Base-by-base conservation (phyloP, 2,329 filamentous ascomycete genomes). In the Macrophomina tecta region DNA sequence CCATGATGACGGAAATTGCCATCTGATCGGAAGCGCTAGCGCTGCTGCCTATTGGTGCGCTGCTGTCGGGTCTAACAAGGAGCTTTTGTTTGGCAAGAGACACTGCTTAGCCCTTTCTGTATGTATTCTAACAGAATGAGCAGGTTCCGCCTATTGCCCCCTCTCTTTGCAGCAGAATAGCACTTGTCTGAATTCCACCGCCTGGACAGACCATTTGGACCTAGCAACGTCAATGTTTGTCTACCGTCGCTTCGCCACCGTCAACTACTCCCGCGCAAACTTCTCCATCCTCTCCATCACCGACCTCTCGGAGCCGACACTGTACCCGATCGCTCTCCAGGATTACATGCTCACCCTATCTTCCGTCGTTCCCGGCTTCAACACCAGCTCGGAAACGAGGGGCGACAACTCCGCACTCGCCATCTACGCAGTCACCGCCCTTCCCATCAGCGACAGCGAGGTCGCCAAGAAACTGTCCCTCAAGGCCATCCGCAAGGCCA, bases 371-470 rank as follows among this genome's bases (percentile, higher is more conserved):
- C 58, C 58, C 2, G 58, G 58, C 11, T 62, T 62, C 58, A 62
- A 62, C 45, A 9, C 30, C 8, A 62, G 30, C 45, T 32, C 12
- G 11, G 40, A 49, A 30, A n/a, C 28, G 23, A 62, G 38, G 8
- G 58, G 58, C 32, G 58, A 62, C 58, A 62, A 62, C 32, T 62
- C 58, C 7, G 45, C 45, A 7, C 45, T 62, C 1, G 58, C 58
- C n/a, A 46, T 32, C 16, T 64, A 64, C 48, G 62, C 62, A 36
- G 62, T 64, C 5, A 64, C 62, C 32, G 49, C 62, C 16, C 49
- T 64, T 8, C 62, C 62, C 14, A 46, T 64, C 62, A 64, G 49
- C 62, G 62, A 64, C 48, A 64, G 62, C 49, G 36, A 53, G 9
- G 62, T 64, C 11, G 62, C 62, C 5, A 64, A 64, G 38, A 55